Conservation (phyloP, 1,139 yeast species). For the Chernovozyma sophiae-reginae region DNA sequence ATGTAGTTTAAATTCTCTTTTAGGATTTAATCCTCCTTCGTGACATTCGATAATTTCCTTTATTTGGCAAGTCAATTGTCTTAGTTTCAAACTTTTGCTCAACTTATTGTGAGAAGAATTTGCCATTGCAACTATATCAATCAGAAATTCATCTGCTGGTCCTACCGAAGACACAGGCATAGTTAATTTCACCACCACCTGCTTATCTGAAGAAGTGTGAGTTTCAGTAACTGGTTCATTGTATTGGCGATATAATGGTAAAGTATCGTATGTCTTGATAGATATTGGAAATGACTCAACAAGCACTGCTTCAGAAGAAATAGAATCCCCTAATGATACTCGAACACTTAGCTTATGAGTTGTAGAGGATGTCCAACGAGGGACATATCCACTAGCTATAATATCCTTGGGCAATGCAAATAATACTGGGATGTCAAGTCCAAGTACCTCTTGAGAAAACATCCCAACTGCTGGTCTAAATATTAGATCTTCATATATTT, state of each 20-base stretch:
- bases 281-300: constrained; percentile 43
- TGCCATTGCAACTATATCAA: constrained; percentile 36
- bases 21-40: constrained; percentile 45
- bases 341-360: constrained; percentile 32
- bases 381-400: constrained; percentile 39
- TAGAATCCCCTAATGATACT: constrained; percentile 30
- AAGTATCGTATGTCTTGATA: constrained; percentile 47
- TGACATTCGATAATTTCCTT: constrained; percentile 48
- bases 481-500: constrained; percentile 31
- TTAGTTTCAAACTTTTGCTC: constrained; percentile 38
- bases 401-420: constrained; percentile 56
- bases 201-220: constrained; percentile 36
- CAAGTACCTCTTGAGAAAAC: constrained; percentile 38
- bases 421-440: constrained; percentile 56
- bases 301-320: constrained; percentile 27
- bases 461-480: constrained; percentile 36
- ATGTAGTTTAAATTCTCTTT: constrained; percentile 28
- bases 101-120: constrained; percentile 32
- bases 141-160: constrained; percentile 41
- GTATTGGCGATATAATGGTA: constrained; percentile 52
- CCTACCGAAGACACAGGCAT: constrained; percentile 49
- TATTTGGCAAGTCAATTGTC: constrained; percentile 44
- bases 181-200: constrained; percentile 38
- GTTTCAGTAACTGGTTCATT: constrained; percentile 45
- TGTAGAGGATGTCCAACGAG: constrained; percentile 40